Evolutionary conservation across 129 eudicot genomes (phyloP).

Genomic region (Artemisia annua): DNA sequence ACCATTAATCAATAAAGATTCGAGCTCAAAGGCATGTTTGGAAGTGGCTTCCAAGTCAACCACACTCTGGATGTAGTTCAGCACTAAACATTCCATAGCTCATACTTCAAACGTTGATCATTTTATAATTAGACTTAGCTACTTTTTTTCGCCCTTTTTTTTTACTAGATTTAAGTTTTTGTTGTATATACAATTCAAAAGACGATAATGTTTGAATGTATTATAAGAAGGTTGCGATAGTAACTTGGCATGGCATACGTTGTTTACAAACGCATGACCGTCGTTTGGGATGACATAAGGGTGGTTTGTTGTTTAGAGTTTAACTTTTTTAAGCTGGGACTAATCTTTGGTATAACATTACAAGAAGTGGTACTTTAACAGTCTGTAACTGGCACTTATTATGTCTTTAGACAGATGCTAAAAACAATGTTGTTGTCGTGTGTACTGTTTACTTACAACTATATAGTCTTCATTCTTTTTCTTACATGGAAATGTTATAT

Average conservation of each 20-base stretch:
- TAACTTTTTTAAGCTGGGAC: background rate
- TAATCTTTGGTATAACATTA: background rate
- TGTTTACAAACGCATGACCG: background rate
- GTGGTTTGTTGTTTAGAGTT: background rate
- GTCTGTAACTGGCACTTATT: too few relatives aligned
- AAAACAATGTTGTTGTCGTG: too few relatives aligned
- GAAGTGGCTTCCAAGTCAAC: constrained; percentile 27
- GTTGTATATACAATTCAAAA: background rate
- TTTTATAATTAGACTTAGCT: background rate
- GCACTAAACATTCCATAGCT: background rate
- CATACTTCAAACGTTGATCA: background rate
- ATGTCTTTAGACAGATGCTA: too few relatives aligned
- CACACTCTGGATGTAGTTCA: constrained; percentile 4
- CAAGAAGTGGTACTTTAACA: background rate
- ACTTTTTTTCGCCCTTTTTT: background rate
- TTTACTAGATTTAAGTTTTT: background rate
- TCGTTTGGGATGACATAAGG: background rate
- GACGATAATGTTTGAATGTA: background rate
- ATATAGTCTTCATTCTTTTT: too few relatives aligned
- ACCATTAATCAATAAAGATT: constrained; percentile 11
- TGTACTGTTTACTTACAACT: too few relatives aligned
- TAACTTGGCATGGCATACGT: too few relatives aligned
- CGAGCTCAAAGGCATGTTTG: constrained; percentile 17
- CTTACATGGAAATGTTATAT: too few relatives aligned
- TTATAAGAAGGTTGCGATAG: background rate